Percentiles rank a stretch among this genome's conserved stretches.
Evolutionary conservation across 2,329 filamentous ascomycete species (phyloP).

Genomic region (Penicillium sp.): DNA sequence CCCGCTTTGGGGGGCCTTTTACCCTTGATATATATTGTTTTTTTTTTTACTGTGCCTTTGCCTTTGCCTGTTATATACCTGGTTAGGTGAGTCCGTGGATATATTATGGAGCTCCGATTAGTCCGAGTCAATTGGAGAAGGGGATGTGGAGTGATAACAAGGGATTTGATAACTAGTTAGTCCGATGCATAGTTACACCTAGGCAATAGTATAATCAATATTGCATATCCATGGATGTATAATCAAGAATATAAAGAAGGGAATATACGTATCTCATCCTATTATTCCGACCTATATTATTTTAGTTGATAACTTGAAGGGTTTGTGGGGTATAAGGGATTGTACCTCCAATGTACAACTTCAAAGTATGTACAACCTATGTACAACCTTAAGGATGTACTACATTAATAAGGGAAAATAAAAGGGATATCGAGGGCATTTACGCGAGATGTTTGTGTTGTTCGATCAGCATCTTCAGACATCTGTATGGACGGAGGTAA

Average conservation of each 20-base stretch:
- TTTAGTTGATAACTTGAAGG: background rate
- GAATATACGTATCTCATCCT: background rate
- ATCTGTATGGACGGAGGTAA: conserved; percentile 2
- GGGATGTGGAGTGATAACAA: background rate
- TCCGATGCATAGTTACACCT: background rate
- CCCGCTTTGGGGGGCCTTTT: conserved; percentile 3
- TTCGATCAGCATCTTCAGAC: conserved; percentile 16
- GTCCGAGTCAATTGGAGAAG: background rate
- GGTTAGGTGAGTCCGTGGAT: background rate
- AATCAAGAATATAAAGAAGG: background rate
- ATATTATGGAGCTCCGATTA: background rate
- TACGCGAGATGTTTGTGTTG: conserved; percentile 2
- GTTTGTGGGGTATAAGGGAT: conserved; percentile 1
- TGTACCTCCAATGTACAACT: background rate
- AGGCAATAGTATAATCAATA: background rate
- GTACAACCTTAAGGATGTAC: background rate
- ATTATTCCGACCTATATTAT: background rate
- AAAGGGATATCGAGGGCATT: background rate
- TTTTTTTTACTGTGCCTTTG: background rate
- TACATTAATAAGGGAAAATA: background rate
- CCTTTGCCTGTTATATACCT: background rate
- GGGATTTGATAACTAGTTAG: background rate
- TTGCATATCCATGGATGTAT: background rate
- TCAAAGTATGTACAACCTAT: background rate
- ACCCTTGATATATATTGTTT: background rate